phyloP scores from a whole-genome alignment of 805 yeast species.

The Metschnikowia drakensbergensis region DNA sequence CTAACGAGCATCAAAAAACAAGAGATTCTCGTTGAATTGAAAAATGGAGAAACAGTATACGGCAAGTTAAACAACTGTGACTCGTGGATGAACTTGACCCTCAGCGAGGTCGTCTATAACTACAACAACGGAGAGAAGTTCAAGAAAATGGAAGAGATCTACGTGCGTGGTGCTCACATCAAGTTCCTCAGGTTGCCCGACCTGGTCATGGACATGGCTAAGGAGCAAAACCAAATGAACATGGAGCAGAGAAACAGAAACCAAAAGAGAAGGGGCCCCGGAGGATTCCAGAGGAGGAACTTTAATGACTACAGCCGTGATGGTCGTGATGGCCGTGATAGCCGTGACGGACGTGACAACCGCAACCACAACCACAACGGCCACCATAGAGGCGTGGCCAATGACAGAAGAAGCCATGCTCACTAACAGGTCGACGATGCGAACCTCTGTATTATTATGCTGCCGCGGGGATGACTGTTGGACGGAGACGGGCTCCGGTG shows the following conservation, averaged over 20 bases:
- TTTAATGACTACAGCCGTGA: conserved; percentile 27
- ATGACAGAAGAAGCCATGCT: conserved; percentile 13
- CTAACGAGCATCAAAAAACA: conserved; percentile 89
- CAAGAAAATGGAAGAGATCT: conserved; percentile 64
- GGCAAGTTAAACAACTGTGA: conserved; percentile 86
- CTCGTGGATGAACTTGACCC: conserved; percentile 91
- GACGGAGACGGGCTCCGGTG: not conserved
- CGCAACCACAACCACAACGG: conserved; percentile 9
- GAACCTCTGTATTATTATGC: conserved; percentile 5
- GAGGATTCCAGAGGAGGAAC: conserved; percentile 27
- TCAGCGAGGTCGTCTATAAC: conserved; percentile 69
- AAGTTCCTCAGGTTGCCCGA: conserved; percentile 74
- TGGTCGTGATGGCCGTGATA: conserved; percentile 12
- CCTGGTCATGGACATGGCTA: conserved; percentile 69
- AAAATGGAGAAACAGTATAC: conserved; percentile 83
- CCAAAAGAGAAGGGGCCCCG: conserved; percentile 39
- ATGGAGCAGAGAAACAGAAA: conserved; percentile 48
- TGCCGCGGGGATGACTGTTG: not conserved
- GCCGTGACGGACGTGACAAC: not conserved
- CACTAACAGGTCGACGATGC: conserved; percentile 4
- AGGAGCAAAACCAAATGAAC: conserved; percentile 55
- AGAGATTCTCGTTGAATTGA: conserved; percentile 82
- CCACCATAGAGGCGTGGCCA: conserved; percentile 9
- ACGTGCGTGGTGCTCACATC: conserved; percentile 82
- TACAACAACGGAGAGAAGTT: conserved; percentile 59